Evolutionary conservation across 805 yeast genomes (phyloP), one percentile per base, ranked within the genome.

Genomic region (Sungouiella thailandica): DNA sequence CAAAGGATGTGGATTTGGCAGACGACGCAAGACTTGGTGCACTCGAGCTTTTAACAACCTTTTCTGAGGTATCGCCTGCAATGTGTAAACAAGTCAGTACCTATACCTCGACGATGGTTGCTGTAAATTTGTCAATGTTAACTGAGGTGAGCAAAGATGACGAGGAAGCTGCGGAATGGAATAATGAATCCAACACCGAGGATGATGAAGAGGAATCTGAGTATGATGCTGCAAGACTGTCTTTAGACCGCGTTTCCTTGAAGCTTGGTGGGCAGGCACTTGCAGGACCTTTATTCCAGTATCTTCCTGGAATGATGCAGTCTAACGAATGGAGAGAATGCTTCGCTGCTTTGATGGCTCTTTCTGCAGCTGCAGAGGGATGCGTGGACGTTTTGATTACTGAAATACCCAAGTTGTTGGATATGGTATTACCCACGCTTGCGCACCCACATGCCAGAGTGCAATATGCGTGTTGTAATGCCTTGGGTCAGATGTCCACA

Each of bases 331-430:
- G 98, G 98, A 80, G 95, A 57, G 95, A 88, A 57, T 81, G 96
- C 42, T 96, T 89, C 57, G 98, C 96, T 16, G 95, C 97, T 2
- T 65, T 93, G 36, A 93, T 93, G 97, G 97, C 97, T 0, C 66
- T 93, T 17, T 88, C 97, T 0, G 80, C 96, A 4, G 96, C 95
- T 15, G 97, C 97, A 25, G 98, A 93, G 65, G 98, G 98, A 32
- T 90, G 97, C 62, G 73, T 86, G 31, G 97, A 89, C 46, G 87
- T 83, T 10, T 70, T 93, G 60, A 82, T 85, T 30, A 66, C 75
- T 20, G 96, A 88, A 55, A 83, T 87, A 31, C 84, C 88, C 39
- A 78, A 76, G 50, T 77, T 93, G 29, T 65, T 93, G 45, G 94
- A 85, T 49, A 71, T 90, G 77, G 80, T 93, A 22, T 57, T 87